Base-by-base conservation (phyloP, 2,329 filamentous ascomycete species). In the Monilinia fructicola region DNA sequence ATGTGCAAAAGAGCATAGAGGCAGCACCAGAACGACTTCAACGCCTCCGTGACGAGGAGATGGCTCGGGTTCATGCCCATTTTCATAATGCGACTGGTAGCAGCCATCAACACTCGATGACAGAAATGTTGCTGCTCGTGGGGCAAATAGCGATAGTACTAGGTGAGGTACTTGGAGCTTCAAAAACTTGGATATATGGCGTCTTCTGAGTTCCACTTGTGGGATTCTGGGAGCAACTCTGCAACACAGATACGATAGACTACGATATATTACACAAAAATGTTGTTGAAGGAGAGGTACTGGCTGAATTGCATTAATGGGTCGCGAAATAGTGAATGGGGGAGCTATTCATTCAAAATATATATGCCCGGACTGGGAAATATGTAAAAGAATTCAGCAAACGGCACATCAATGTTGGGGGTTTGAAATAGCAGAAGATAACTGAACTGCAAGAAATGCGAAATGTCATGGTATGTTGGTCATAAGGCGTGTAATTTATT, bases 401-500 rank as follows among this genome's bases (percentile, higher is more conserved):
- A 35, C 5, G 1, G 31, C 26, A 59, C 14, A 11, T 38, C 18
- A 21, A 23, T 12, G 6, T 14, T 59, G 14, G 21, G 7, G 21
- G 44, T 23, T n/a, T 9, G 21, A 60, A 48, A 1, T 1, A 60
- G 12, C 4, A 35, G 31, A 35, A 35, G 5, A 35, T 35, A 35
- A 35, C 31, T 35, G 31, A 35, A 35, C 31, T 35, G 31, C 31
- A 35, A 35, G 21, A 2, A 16, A 26, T 10, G n/a, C 5, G 6
- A 23, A 12, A 35, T 4, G 21, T 48, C 7, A 26, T 35, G 35
- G 35, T 50, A 12, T 7, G 26, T 21, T 50, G 1, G 14, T 0
- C 9, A 5, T 3, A 1, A 12, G 3, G 16, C 12, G 2, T 9
- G 1, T 7, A 4, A 3, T 26, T 50, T 12, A 2, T 21, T 2